These are phyloP conservation scores for Spencermartinsiella europaea DNA, from an alignment of 805 yeast genomes.

Conservation along the genomic window DNA sequence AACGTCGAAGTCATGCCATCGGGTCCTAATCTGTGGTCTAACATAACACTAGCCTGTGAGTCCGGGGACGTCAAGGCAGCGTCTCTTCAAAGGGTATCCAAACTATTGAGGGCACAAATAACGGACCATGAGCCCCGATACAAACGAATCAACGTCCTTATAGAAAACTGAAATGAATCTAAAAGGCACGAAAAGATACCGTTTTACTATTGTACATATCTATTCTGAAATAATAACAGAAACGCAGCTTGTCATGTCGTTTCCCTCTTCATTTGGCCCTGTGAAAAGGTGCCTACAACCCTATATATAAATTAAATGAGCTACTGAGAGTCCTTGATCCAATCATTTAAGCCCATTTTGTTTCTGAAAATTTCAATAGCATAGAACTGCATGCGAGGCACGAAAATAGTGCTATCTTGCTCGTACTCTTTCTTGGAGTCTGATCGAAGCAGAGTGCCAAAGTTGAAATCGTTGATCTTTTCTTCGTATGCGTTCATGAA, in stretches of 20 bases:
- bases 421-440: conserved; percentile 67
- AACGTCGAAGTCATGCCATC: conserved; percentile 21
- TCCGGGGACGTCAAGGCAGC: background rate
- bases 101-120: conserved; percentile 6
- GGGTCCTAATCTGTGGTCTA: conserved; percentile 19
- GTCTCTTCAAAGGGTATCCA: background rate
- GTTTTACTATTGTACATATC: too few species aligned
- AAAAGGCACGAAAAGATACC: too few species aligned
- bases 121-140: conserved; percentile 7
- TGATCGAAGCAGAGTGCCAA: conserved; percentile 88
- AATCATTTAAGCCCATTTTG: conserved; percentile 83
- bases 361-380: conserved; percentile 94
- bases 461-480: conserved; percentile 81
- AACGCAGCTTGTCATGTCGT: too few species aligned
- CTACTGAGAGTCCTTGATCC: conserved; percentile 45
- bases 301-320: conserved; percentile 2
- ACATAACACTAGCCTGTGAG: conserved; percentile 7
- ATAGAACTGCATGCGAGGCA: conserved; percentile 87
- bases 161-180: background rate
- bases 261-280: too few species aligned
- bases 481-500: conserved; percentile 80
- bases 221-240: too few species aligned
- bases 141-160: conserved; percentile 9
- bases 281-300: too few species aligned
- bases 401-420: conserved; percentile 81